phyloP scores from a whole-genome alignment of 352 stramenopile genomes.

The Labyrinthula sp. region DNA sequence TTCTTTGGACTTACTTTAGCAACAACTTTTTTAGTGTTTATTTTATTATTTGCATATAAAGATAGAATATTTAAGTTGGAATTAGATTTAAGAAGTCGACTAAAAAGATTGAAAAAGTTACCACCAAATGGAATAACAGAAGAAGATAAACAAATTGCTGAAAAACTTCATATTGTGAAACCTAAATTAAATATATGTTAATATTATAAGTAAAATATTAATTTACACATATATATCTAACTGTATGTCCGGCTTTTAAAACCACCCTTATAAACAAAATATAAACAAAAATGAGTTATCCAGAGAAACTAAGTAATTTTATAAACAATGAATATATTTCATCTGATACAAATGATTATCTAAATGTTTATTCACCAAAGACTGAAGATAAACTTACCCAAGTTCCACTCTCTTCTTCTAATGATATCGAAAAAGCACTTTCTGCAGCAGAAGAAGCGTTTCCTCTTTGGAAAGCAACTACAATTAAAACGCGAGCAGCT shows the following conservation, averaged over 20 bases:
- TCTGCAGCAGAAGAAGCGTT: conserved; percentile 54
- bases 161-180: neutral
- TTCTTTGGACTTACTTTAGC: no score
- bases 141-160: neutral
- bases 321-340: no score
- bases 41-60: no score
- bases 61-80: no score
- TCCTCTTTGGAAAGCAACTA: conserved; percentile 58
- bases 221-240: neutral
- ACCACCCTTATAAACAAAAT: no score
- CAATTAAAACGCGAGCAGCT: conserved; percentile 73
- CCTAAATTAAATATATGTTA: neutral
- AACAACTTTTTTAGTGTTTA: no score
- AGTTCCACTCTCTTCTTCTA: conserved; percentile 48
- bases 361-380: neutral
- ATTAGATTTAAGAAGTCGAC: no score
- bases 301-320: no score
- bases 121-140: no score
- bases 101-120: no score
- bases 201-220: neutral
- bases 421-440: conserved; percentile 64
- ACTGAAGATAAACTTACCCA: conserved; percentile 17
- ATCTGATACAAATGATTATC: neutral
- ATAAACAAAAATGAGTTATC: no score
- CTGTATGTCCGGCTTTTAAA: no score